Evolutionary conservation across 2,329 filamentous ascomycete species (phyloP).

Genomic region (Colletotrichum eremochloae): DNA sequence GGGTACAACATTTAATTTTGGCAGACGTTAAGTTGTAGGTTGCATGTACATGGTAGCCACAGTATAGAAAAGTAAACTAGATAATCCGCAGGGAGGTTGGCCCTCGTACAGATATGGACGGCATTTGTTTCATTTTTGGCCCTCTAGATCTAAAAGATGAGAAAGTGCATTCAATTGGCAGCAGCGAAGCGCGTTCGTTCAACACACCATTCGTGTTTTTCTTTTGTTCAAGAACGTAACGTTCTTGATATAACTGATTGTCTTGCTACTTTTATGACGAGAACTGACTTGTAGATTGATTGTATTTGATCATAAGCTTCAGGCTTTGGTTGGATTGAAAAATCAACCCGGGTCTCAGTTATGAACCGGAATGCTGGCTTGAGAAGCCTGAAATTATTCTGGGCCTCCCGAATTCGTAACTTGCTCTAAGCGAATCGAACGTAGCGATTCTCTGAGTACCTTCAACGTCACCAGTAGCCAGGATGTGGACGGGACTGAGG

Average conservation of each 20-base stretch:
- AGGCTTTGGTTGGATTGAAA: too few species aligned
- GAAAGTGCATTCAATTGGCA: too few species aligned
- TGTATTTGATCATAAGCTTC: too few species aligned
- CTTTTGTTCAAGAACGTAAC: too few species aligned
- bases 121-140: not conserved
- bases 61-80: not conserved
- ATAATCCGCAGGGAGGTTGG: not conserved
- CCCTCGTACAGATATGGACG: not conserved
- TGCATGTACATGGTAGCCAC: not conserved
- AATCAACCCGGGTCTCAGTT: too few species aligned
- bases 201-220: not conserved
- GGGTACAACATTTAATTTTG: slow-evolving; percentile 46
- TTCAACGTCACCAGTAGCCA: not conserved
- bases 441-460: too few species aligned
- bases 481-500: not conserved
- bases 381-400: too few species aligned
- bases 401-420: not conserved
- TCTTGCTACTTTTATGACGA: not conserved
- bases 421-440: not conserved
- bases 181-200: not conserved
- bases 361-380: not conserved
- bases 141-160: not conserved
- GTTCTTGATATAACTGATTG: not conserved
- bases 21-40: not conserved
- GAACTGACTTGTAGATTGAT: too few species aligned